A percentile compares a stretch with the other conserved stretches of the same genome.
These are phyloP conservation scores for Eurotiales sp. DNA, from an alignment of 2,329 filamentous ascomycete genomes.

Conservation along the genomic window DNA sequence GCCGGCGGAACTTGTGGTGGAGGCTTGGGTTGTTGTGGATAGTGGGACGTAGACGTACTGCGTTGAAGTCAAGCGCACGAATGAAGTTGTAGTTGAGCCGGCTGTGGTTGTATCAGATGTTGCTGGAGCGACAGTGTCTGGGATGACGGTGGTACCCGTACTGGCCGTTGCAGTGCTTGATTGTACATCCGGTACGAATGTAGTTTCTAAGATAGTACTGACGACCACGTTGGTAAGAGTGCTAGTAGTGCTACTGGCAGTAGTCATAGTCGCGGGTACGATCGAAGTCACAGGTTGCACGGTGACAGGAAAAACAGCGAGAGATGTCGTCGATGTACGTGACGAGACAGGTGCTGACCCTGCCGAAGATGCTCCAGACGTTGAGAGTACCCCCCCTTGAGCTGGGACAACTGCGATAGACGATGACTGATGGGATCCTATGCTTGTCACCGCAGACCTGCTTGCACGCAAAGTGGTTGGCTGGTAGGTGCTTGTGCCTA, in stretches of 20 bases:
- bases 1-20: constrained; percentile 1
- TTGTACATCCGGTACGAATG: too few relatives aligned
- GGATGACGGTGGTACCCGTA: neutral
- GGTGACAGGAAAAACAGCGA: neutral
- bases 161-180: too few relatives aligned
- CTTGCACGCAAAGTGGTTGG: neutral
- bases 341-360: neutral
- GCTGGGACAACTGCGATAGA: neutral
- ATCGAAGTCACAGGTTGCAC: too few relatives aligned
- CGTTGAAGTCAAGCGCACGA: neutral
- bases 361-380: neutral
- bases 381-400: neutral
- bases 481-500: neutral
- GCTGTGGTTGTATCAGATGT: neutral
- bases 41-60: too few relatives aligned
- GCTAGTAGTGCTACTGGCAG: too few relatives aligned
- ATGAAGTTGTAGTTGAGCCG: constrained; percentile 1
- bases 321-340: neutral
- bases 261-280: too few relatives aligned
- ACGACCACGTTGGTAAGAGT: too few relatives aligned
- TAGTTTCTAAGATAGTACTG: too few relatives aligned
- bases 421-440: too few relatives aligned
- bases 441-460: neutral
- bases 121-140: neutral
- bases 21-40: neutral